phyloP scores from a whole-genome alignment of 805 yeast species.

The Lachancea lanzarotensis region DNA sequence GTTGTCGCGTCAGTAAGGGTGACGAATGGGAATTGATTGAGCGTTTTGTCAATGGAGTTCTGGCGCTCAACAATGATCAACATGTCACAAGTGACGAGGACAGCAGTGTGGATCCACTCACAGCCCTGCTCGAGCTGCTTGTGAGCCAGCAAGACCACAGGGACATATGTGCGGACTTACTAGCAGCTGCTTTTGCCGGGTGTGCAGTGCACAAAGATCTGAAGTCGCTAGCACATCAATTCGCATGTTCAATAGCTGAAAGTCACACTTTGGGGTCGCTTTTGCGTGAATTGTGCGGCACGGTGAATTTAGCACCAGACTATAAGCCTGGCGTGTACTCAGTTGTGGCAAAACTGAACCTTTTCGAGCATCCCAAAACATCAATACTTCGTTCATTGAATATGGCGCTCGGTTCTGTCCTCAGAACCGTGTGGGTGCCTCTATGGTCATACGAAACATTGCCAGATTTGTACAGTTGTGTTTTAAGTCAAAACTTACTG shows the following conservation, averaged over 20 bases:
- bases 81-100: not conserved
- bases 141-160: not conserved
- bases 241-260: not conserved
- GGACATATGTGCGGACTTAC: constrained; percentile 6
- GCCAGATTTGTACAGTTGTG: not conserved
- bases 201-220: constrained; percentile 15
- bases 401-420: constrained; percentile 10
- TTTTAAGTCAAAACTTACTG: constrained; percentile 5
- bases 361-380: constrained; percentile 12
- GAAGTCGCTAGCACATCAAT: not conserved
- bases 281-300: constrained; percentile 7
- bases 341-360: constrained; percentile 14
- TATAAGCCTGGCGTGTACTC: constrained; percentile 19
- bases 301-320: not conserved
- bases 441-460: constrained; percentile 12
- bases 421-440: constrained; percentile 21
- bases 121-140: not conserved
- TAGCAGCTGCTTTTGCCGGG: constrained; percentile 19
- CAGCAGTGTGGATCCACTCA: constrained; percentile 1
- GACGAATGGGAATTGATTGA: not conserved
- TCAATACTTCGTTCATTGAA: constrained; percentile 10
- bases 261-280: not conserved
- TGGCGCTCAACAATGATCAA: not conserved
- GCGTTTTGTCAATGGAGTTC: constrained; percentile 2
- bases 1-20: not conserved